Base-by-base conservation (phyloP, 208 protist species). In the Trypanosomatidae sp. region DNA sequence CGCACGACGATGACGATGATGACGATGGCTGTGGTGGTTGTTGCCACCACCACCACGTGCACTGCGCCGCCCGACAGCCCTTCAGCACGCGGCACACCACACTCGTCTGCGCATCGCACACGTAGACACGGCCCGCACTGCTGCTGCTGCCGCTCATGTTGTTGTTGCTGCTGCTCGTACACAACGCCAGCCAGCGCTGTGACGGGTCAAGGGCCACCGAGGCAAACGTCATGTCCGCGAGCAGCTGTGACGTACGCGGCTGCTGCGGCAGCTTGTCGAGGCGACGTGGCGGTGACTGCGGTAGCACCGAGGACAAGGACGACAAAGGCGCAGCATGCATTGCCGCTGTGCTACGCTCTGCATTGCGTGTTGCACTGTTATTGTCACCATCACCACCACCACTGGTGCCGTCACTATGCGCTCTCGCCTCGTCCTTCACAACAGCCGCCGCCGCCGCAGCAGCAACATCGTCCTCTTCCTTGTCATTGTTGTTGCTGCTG, bases 101-200 rank as follows among this genome's bases (percentile, higher is more conserved):
- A 21, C 75, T 66, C 18, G 59, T 66, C 39, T 51, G 51, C 10
- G 86, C 33, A 22, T 87, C 71, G 7, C 55, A 61, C 4, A 92
- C n/a, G 55, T 82, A 88, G 35, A 92, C 56, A 30, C 77, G 74
- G 2, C 83, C 77, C n/a, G n/a, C n/a, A n/a, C n/a, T n/a, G n/a
- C n/a, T n/a, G n/a, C n/a, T n/a, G n/a, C n/a, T n/a, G n/a, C n/a
- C n/a, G n/a, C n/a, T n/a, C n/a, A n/a, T n/a, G n/a, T n/a, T n/a
- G n/a, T n/a, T n/a, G n/a, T 35, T 35, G 13, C 43, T 52, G 18
- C 56, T 51, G 27, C 72, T 60, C 3, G 65, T 43, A 27, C 62
- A 75, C 25, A 82, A 68, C 2, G 75, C 78, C 11, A 68, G 71
- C 56, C 66, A 86, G 54, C 85, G 71, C 11, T 70, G 61, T 16